Evolutionary conservation across 208 protist genomes (phyloP).

Genomic region (Novymonas esmeraldas): DNA sequence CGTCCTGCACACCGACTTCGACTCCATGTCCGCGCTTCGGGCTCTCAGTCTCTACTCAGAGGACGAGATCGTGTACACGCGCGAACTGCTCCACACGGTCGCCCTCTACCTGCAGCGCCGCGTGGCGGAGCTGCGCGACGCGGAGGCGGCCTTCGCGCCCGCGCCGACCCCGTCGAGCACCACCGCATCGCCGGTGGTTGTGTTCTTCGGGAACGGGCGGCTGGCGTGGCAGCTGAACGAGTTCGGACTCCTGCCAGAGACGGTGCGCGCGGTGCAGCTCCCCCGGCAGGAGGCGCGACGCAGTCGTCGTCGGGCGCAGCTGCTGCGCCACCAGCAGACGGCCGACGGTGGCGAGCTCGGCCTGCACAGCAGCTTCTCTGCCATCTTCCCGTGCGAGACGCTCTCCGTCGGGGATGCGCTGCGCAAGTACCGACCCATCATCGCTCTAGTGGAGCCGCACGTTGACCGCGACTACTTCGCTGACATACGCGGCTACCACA

Average conservation of each 20-base stretch:
- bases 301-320: slow-evolving; percentile 25
- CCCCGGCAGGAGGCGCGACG: slow-evolving; percentile 39
- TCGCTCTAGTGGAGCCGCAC: slow-evolving; percentile 78
- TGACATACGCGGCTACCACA: slow-evolving; percentile 71
- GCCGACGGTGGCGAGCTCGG: slow-evolving; percentile 15
- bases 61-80: slow-evolving; percentile 54
- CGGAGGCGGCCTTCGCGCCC: slow-evolving; percentile 36
- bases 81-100: slow-evolving; percentile 54
- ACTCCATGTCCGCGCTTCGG: slow-evolving; percentile 60
- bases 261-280: slow-evolving; percentile 53
- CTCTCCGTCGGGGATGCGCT: slow-evolving; percentile 63
- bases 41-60: slow-evolving; percentile 49
- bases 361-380: slow-evolving; percentile 29
- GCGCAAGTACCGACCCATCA: slow-evolving; percentile 54
- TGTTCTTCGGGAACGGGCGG: slow-evolving; percentile 75
- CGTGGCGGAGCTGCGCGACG: slow-evolving; percentile 33
- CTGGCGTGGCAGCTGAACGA: slow-evolving; percentile 66
- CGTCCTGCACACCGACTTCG: slow-evolving; percentile 64
- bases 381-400: slow-evolving; percentile 59
- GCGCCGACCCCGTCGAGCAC: slow-evolving; percentile 26
- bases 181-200: slow-evolving; percentile 51
- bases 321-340: slow-evolving; percentile 30
- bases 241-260: slow-evolving; percentile 29
- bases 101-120: slow-evolving; percentile 61
- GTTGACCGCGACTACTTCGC: slow-evolving; percentile 68